Percentiles rank a stretch among this genome's conserved stretches.
Conservation (phyloP, 108 stramenopile genomes). For the Skeletonema marinoi region DNA sequence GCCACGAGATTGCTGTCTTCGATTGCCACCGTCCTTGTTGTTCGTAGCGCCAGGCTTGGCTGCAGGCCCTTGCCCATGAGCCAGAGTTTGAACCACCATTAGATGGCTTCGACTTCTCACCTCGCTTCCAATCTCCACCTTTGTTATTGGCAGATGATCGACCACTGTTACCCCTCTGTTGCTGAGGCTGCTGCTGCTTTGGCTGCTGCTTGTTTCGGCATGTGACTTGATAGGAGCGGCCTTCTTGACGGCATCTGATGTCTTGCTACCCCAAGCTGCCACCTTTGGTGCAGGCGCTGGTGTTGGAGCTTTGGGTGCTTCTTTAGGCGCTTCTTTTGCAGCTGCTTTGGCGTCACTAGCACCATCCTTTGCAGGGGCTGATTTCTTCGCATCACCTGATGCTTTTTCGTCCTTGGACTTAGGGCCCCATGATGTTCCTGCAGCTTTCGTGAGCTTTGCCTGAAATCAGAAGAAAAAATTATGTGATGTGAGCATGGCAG, state of each 20-base stretch:
- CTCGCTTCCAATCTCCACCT: constrained; percentile 20
- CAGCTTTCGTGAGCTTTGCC: constrained; percentile 23
- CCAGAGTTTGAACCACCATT: constrained; percentile 12
- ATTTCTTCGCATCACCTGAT: not conserved
- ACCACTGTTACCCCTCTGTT: constrained; percentile 10
- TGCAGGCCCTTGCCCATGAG: constrained; percentile 40
- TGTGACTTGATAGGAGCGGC: constrained; percentile 37
- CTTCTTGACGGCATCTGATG: constrained; percentile 38
- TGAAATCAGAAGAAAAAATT: constrained; percentile 7
- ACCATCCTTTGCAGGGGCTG: constrained; percentile 14
- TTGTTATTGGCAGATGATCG: constrained; percentile 24
- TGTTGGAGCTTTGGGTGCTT: constrained; percentile 15
- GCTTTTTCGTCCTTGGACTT: constrained; percentile 9
- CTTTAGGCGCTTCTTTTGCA: constrained; percentile 10
- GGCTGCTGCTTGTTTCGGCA: constrained; percentile 16
- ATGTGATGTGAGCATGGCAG: not conserved
- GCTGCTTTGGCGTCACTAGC: constrained; percentile 5
- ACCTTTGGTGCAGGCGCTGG: constrained; percentile 30
- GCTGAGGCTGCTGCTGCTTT: constrained; percentile 19
- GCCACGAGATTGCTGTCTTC: constrained; percentile 37
- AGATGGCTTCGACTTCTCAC: constrained; percentile 20
- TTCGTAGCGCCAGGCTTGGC: constrained; percentile 18
- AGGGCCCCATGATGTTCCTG: constrained; percentile 30
- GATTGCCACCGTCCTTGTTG: constrained; percentile 29
- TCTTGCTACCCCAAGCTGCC: constrained; percentile 43